Evolutionary conservation across 352 stramenopile species (phyloP), one percentile per base, ranked within the genome.

Genomic region (Phytophthora tentaculata): DNA sequence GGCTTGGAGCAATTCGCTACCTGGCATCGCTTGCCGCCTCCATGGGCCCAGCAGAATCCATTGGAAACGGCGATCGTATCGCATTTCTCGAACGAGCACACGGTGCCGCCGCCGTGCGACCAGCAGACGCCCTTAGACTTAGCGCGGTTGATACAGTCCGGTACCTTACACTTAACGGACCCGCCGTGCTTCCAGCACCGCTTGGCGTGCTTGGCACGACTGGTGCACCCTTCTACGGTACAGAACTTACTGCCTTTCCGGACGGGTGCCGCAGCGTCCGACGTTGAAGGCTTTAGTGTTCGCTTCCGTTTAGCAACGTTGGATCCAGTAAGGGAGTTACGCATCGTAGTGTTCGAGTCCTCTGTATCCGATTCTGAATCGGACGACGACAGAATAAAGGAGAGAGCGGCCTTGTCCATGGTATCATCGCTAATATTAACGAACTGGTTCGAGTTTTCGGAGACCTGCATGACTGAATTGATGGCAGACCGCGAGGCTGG

Each of bases 51-150:
- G 39, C 72, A 80, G 48, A 76, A 74, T 5, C 68, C 78, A 29
- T 82, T 76, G 20, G 81, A 90, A 13, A 90, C 74, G 3, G 79
- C 65, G 51, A 87, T 89, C 2, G 76, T 87, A 23, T 80, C 70
- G 52, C 81, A 87, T 20, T 55, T 61, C 20, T 72, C 64, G 45
- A 83, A 67, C 5, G 71, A 76, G 45, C 77, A 89, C 56, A 72
- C 71, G 10, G 74, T 87, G 56, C 81, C 79, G 0, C 79, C 79
- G 20, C 78, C 81, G 44, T 89, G 78, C 39, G 76, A 85, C 78
- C 78, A 89, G 63, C 78, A 89, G 6, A 86, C 74, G 53, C 80
- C 74, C 51, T 84, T 81, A 50, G 76, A 83, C 74, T 86, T 85
- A 67, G 80, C 80, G 12, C 78, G 78, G 62, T 91, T 91, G 32